phyloP scores from a whole-genome alignment of 129 eudicot species.

The Logfia minima region DNA sequence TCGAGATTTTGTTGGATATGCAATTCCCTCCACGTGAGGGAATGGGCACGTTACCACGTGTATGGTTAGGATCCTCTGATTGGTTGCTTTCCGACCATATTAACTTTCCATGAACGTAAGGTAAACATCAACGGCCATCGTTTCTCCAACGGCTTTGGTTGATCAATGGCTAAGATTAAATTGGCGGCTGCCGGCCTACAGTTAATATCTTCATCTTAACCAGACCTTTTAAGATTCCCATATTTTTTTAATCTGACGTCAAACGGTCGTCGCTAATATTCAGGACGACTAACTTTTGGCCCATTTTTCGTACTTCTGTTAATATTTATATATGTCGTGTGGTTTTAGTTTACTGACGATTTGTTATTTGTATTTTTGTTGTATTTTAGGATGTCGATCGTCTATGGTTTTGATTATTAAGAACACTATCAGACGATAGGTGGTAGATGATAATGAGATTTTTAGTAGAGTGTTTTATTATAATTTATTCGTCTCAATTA shows the following conservation, averaged over 20 bases:
- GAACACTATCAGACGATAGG: too few relatives aligned
- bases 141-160: constrained; percentile 35
- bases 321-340: neutral
- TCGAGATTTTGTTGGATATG: constrained; percentile 31
- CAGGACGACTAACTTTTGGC: constrained; percentile 22
- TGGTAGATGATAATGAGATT: too few relatives aligned
- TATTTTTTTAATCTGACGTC: constrained; percentile 24
- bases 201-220: constrained; percentile 27
- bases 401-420: too few relatives aligned
- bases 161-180: constrained; percentile 41
- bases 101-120: constrained; percentile 30
- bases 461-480: too few relatives aligned
- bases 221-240: constrained; percentile 15
- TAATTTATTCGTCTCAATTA: neutral
- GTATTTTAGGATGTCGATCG: neutral
- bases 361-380: neutral
- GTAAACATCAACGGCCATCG: constrained; percentile 45
- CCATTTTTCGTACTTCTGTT: neutral
- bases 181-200: constrained; percentile 80
- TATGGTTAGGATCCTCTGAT: constrained; percentile 30
- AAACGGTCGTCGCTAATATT: constrained; percentile 24
- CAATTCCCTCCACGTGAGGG: constrained; percentile 42
- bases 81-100: constrained; percentile 27
- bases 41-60: constrained; percentile 25
- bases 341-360: neutral